Evolutionary conservation across 108 stramenopile species (phyloP).

Genomic region (Poteriospumella lacustris): DNA sequence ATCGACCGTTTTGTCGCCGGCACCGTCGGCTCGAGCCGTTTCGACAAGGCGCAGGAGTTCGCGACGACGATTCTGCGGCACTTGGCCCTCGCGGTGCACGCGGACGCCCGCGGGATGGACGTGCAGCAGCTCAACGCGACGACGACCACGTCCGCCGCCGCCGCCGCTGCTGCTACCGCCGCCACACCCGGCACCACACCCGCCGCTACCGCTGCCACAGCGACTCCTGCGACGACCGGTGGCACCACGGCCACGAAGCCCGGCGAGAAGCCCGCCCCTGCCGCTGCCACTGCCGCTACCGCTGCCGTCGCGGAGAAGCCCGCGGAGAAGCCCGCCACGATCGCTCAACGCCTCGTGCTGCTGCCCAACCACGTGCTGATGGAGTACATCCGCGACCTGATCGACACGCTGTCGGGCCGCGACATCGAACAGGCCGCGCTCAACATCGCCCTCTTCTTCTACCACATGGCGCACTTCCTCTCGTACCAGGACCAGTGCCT

Average conservation of each 20-base stretch:
- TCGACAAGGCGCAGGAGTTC: not conserved
- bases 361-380: not conserved
- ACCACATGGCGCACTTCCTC: not conserved
- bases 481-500: not conserved
- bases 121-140: too few species aligned
- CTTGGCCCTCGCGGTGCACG: not conserved
- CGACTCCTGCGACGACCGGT: too few species aligned
- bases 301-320: too few species aligned
- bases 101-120: too few species aligned
- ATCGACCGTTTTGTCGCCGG: not conserved
- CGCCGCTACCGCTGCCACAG: too few species aligned
- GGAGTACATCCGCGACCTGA: not conserved
- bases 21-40: not conserved
- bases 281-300: too few species aligned
- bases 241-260: too few species aligned
- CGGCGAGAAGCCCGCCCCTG: too few species aligned
- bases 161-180: too few species aligned
- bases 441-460: not conserved
- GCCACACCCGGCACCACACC: too few species aligned
- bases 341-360: not conserved
- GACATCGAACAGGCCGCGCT: not conserved
- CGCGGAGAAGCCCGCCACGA: too few species aligned
- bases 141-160: too few species aligned
- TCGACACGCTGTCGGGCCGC: not conserved
- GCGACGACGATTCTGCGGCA: not conserved